Evolutionary conservation across 1,284 basidiomycete species (phyloP), one percentile per base, ranked within the genome.

Genomic region (Trametes pubescens): DNA sequence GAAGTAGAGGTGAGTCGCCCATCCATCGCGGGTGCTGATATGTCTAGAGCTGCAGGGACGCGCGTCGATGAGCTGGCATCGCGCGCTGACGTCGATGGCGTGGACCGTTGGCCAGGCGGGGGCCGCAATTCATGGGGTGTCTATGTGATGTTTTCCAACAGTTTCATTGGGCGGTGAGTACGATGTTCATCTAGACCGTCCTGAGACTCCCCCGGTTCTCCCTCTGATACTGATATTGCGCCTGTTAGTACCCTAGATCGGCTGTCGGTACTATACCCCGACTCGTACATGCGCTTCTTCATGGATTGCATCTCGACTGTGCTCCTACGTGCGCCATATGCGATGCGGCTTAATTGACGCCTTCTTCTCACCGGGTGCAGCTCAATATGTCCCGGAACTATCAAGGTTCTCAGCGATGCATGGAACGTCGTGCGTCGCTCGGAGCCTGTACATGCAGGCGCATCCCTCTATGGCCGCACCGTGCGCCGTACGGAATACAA

Each of bases 401-500:
- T 55, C 26, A 35, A 55, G 35, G 43, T 14, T 32, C 21, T 10
- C 10, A n/a, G 9, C 21, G 44, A 14, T 51, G 29, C 60, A 61
- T 61, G 63, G 55, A 47, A 54, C 35, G 34, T 37, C 38, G 43
- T 48, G 10, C 58, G 51, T 47, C 26, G 51, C 52, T 48, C 57
- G 56, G 61, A 13, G 56, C 48, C 34, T 29, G 35, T 59, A 43
- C 29, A 24, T 61, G 60, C 57, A 29, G 49, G 46, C 32, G 54
- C 58, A 34, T 34, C 58, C 6, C 56, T 55, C 54, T 63, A 65
- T 53, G 35, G 9, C 61, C 61, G 61, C 66, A 29, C 44, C 34
- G 48, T 44, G 58, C 57, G 55, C 53, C 55, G 44, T 51, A 32
- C 62, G 57, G 52, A 67, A 63, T 65, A 67, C 66, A 67, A 67